Evolutionary conservation across 805 yeast species (phyloP).

Genomic region (Kazachstania taianensis): DNA sequence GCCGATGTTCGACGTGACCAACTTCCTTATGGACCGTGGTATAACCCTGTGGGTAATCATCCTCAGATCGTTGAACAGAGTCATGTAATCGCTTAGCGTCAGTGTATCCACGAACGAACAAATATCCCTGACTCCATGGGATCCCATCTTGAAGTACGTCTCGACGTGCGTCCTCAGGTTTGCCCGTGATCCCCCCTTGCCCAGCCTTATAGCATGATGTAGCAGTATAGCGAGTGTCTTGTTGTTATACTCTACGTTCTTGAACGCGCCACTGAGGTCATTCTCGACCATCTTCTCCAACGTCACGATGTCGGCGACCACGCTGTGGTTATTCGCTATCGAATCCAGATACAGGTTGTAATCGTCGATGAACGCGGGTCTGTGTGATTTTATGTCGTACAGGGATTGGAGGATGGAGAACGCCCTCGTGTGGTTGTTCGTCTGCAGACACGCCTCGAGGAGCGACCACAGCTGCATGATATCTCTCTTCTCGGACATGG

Average conservation of each 20-base stretch:
- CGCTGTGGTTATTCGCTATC: conserved; percentile 10
- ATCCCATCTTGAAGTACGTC: conserved; percentile 17
- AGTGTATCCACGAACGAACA: conserved; percentile 22
- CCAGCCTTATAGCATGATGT: conserved; percentile 32
- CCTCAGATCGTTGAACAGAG: conserved; percentile 30
- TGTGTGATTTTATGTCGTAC: conserved; percentile 36
- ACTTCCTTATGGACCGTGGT: conserved; percentile 16
- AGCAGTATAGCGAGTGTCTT: conserved; percentile 52
- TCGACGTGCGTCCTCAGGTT: conserved; percentile 4
- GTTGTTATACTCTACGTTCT: conserved; percentile 36
- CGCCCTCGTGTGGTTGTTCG: conserved; percentile 60
- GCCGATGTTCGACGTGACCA: neutral
- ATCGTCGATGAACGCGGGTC: conserved; percentile 46
- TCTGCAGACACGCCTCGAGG: conserved; percentile 65
- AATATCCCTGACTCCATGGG: conserved; percentile 11
- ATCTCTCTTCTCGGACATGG: conserved; percentile 11
- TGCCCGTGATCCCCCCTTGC: neutral
- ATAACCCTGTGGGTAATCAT: conserved; percentile 24
- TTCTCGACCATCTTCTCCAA: conserved; percentile 31
- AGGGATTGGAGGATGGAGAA: conserved; percentile 55
- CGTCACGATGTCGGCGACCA: conserved; percentile 23
- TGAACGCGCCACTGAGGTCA: conserved; percentile 34
- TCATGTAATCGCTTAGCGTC: conserved; percentile 25
- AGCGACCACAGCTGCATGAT: conserved; percentile 59
- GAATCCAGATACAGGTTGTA: conserved; percentile 50